Conservation (phyloP, 345 rosid genomes). For the Dimocarpus longan region DNA sequence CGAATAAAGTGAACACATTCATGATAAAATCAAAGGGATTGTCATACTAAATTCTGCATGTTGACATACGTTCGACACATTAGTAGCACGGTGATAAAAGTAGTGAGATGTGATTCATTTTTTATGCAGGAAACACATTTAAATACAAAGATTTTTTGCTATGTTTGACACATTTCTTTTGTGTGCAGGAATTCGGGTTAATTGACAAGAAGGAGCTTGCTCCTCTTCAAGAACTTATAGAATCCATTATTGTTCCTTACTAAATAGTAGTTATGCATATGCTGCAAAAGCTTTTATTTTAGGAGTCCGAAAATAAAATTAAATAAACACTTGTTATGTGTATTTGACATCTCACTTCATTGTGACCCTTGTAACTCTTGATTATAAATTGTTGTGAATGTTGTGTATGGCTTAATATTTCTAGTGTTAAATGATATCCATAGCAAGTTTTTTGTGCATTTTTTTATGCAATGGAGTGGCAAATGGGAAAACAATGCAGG, state of each 20-base stretch:
- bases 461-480: too few relatives aligned
- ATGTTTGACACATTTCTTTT: conserved; percentile 4
- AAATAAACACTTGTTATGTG: background rate
- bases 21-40: background rate
- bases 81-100: background rate
- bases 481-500: too few relatives aligned
- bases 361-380: background rate
- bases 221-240: conserved; percentile 94
- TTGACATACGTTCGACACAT: background rate
- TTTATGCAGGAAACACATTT: background rate
- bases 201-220: conserved; percentile 98
- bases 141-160: background rate
- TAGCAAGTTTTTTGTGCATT: background rate
- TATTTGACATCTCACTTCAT: background rate
- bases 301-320: background rate
- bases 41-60: background rate
- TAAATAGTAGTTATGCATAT: conserved; percentile 25
- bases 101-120: background rate
- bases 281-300: background rate
- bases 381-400: background rate
- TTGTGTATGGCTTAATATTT: background rate
- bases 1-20: background rate
- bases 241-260: conserved; percentile 81
- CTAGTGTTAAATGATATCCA: background rate
- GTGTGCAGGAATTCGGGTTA: conserved; percentile 83